Conservation (phyloP, 2,329 filamentous ascomycete genomes). For the Sclerotinia subarctica region DNA sequence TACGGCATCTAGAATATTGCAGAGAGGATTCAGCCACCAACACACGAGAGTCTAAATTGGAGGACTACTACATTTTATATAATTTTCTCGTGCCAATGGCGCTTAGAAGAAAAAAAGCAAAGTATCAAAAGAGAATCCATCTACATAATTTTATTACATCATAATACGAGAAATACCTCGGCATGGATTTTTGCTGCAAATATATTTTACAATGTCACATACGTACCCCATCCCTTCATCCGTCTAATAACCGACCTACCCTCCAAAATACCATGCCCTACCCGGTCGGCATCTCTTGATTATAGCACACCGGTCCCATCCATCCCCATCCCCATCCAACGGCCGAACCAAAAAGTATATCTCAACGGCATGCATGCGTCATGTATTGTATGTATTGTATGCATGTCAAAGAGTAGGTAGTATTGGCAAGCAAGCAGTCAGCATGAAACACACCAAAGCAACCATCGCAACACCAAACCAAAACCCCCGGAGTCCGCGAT, state of each 20-base stretch:
- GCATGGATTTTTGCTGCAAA: background rate
- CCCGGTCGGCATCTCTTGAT: background rate
- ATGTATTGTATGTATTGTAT: background rate
- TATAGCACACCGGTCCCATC: background rate
- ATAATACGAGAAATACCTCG: background rate
- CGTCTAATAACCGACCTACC: background rate
- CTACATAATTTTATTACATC: background rate
- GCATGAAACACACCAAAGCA: slow-evolving; percentile 4
- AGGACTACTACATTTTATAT: background rate
- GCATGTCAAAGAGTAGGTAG: no score
- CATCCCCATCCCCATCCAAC: background rate
- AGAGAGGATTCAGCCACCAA: background rate
- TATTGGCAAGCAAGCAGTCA: background rate
- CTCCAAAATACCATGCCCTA: background rate
- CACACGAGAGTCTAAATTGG: background rate
- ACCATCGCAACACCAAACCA: no score
- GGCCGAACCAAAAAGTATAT: background rate
- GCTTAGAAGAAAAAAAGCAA: background rate
- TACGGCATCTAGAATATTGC: background rate
- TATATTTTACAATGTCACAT: background rate
- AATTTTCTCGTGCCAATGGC: background rate
- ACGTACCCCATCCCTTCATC: background rate
- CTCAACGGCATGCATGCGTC: background rate
- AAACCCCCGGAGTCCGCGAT: background rate
- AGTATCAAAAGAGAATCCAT: background rate